phyloP scores from a whole-genome alignment of 106 monocot species.

The Triglochin maritima region DNA sequence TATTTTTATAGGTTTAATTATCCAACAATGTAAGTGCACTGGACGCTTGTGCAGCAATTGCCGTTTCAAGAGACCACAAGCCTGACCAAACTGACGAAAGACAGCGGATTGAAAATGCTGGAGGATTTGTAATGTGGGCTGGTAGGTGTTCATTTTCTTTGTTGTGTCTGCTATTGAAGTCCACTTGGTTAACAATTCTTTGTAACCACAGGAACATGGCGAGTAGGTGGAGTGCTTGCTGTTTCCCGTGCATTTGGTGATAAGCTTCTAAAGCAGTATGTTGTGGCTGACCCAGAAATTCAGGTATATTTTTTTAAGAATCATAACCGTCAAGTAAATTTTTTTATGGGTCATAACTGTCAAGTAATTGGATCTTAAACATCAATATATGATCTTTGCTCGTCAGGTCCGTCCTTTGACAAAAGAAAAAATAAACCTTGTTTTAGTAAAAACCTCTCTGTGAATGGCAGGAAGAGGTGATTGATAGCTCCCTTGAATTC shows the following conservation, averaged over 20 bases:
- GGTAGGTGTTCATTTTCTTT: slow-evolving; percentile 27
- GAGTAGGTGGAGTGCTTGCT: slow-evolving; percentile 84
- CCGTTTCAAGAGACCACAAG: slow-evolving; percentile 84
- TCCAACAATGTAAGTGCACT: too few species aligned
- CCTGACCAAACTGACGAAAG: slow-evolving; percentile 82
- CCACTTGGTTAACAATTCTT: not conserved
- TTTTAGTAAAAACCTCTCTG: too few species aligned
- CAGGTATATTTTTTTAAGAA: slow-evolving; percentile 25
- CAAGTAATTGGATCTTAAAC: not conserved
- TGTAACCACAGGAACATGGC: slow-evolving; percentile 61
- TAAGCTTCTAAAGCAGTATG: slow-evolving; percentile 67
- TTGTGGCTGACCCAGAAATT: slow-evolving; percentile 81
- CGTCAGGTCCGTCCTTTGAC: too few species aligned
- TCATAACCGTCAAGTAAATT: not conserved
- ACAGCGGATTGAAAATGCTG: slow-evolving; percentile 76
- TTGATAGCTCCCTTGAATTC: slow-evolving; percentile 86
- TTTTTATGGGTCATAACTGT: not conserved
- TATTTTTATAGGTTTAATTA: too few species aligned
- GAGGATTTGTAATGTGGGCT: slow-evolving; percentile 96
- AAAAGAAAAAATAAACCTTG: too few species aligned
- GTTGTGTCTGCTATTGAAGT: not conserved
- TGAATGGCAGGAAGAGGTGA: slow-evolving; percentile 49
- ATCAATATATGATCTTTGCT: not conserved
- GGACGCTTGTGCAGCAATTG: slow-evolving; percentile 43
- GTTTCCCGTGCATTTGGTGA: slow-evolving; percentile 93